Evolutionary conservation across 208 protist species (phyloP).

Genomic region (Trypanosoma platydactyli): DNA sequence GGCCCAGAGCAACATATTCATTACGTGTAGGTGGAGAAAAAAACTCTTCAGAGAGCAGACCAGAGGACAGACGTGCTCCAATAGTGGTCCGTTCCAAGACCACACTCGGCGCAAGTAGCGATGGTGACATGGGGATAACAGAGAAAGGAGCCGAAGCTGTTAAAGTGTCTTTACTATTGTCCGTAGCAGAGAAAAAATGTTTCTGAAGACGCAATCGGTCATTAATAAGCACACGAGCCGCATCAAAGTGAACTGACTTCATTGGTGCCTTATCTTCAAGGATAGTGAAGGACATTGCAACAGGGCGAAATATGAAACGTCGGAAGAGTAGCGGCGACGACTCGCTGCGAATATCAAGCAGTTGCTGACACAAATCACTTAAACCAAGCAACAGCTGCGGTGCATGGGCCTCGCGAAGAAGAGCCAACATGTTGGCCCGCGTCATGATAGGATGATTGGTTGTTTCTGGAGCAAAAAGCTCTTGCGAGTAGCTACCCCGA

Average conservation of each 20-base stretch:
- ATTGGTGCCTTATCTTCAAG: conserved; percentile 75
- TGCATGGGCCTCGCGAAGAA: conserved; percentile 63
- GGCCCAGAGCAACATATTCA: conserved; percentile 71
- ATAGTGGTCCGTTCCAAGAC: conserved; percentile 66
- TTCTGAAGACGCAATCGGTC: conserved; percentile 47
- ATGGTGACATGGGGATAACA: conserved; percentile 11
- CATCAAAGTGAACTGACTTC: conserved; percentile 71
- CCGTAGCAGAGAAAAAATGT: not conserved
- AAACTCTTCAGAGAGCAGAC: conserved; percentile 65
- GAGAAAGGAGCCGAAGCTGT: not conserved
- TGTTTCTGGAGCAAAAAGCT: conserved; percentile 57
- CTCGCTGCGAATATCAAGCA: conserved; percentile 72
- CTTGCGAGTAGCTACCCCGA: conserved; percentile 59
- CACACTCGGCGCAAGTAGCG: conserved; percentile 28
- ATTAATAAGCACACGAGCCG: conserved; percentile 58
- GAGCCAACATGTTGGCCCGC: conserved; percentile 45
- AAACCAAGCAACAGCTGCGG: conserved; percentile 74
- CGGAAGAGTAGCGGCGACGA: conserved; percentile 67
- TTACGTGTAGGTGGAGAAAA: conserved; percentile 51
- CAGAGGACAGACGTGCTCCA: conserved; percentile 52
- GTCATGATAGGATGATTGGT: conserved; percentile 81
- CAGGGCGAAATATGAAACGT: conserved; percentile 64
- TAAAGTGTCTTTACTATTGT: not conserved
- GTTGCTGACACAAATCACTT: conserved; percentile 36
- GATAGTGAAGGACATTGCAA: conserved; percentile 62